Base-by-base conservation (phyloP, 495 filamentous ascomycete species). In the Tirmania nivea region DNA sequence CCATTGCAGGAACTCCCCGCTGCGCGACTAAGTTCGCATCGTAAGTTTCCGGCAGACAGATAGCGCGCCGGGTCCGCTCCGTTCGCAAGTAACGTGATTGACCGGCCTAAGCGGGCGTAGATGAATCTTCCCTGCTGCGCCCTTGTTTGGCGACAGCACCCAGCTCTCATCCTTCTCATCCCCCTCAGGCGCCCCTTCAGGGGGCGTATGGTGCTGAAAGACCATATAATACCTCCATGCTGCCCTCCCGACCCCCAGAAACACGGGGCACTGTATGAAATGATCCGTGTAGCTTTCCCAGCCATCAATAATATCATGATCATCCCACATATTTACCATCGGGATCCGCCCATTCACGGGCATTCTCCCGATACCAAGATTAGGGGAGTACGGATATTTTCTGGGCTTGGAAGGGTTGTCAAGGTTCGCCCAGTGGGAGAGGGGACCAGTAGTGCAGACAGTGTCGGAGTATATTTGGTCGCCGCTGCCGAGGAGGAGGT, bases 401-500 rank as follows among this genome's bases (percentile, higher is more conserved):
- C 79, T 78, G 56, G 86, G 74, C 68, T 88, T 90, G 63, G 80
- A 77, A 10, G 87, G 87, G 65, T 88, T 94, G 5, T 57, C 55
- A 55, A 94, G 92, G 48, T 76, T 70, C 1, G 86, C 86, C 89
- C 89, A 96, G 7, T 69, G 59, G 54, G 74, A 75, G 51, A 96
- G 69, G 0, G 88, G 87, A 0, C 86, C 86, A 42, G 77, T 70
- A 0, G 92, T 84, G 51, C 89, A 76, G 53, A 96, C 80, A 8
- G 83, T 79, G 58, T 94, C 89, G 63, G 90, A 89, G 67, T 94
- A 96, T 63, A 94, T 87, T 67, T 94, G 89, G 60, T 94, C 89
- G 53, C 88, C 89, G 39, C 89, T 89, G 34, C 89, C 89, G 59
- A 96, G 78, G 84, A 94, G 94, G 59, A 93, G 84, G 65, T 94